Base-by-base conservation (phyloP, 345 rosid species). In the Brassica napus region DNA sequence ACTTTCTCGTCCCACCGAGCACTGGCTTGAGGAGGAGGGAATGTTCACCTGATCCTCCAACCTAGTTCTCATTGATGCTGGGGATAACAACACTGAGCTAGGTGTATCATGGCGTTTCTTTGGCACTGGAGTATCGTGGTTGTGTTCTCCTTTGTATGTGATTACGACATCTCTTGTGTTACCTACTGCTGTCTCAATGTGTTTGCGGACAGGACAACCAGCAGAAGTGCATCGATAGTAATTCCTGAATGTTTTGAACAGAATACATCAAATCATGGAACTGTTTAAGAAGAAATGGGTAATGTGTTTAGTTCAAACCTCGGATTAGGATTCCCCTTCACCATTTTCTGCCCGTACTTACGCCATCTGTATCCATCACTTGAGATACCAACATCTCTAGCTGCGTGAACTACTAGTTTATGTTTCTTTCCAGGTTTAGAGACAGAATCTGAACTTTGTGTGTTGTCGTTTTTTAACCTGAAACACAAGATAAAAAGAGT, bases 321-420 rank as follows among this genome's bases (percentile, higher is more conserved):
- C 71, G 97, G 98, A 81, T 89, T 86, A 55, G 89, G 84, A 83
- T 89, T 94, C 82, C 98, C 98, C 67, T 94, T 94, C 82, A 94
- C 97, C 98, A 92, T 88, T 78, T 94, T 94, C 87, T 94, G 97
- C 72, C 98, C 97, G 54, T 94, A 94, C 72, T 94, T 94, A 59
- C 97, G 93, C 98, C 98, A 94, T 79, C 97, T 87, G 81, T 94
- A 89, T 65, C 98, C 98, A 86, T 94, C 98, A 64, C 89, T 88
- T 14, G 93, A 90, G 81, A 92, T 87, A 61, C 93, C 97, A 73
- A 90, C 92, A 83, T 92, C 94, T 78, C 86, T 92, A 31, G 96
- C 93, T 60, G 97, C 94, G 73, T 94, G 97, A 69, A 94, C 92
- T 3, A 94, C 87, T 62, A 84, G 49, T 83, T 88, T 92, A 69